Base-by-base conservation (phyloP, 2,329 filamentous ascomycete species). In the Diaporthe ilicicola region DNA sequence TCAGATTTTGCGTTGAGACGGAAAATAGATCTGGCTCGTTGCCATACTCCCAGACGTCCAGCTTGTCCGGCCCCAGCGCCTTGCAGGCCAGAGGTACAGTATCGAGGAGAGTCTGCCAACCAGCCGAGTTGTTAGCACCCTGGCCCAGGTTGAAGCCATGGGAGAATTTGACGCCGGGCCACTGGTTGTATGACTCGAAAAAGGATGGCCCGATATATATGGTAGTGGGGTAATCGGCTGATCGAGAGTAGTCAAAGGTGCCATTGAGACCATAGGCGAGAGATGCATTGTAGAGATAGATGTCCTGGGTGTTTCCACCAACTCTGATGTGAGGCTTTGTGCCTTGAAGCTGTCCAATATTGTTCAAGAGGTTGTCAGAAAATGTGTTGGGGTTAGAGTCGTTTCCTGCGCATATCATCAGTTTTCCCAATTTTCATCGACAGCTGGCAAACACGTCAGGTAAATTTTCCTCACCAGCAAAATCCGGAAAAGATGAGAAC, bases 281-380 rank as follows among this genome's bases (percentile, higher is more conserved):
- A 4, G 83, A 84, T 1, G 84, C 79, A 73, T 91, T 85, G 78
- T 89, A 91, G 46, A 91, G 81, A 6, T 88, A 88, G 73, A 87
- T 90, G 79, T 92, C 89, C 78, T 92, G 90, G 0, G 90, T 91
- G 75, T 91, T 92, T n/a, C 90, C 90, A 4, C 90, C 89, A 1
- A 92, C 88, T 19, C 90, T 83, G 69, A 92, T 87, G 74, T 88
- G 84, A 2, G 90, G 90, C 73, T 89, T 90, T 8, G 82, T 83
- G 10, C 89, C 89, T 17, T 82, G 83, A 4, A 90, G 76, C n/a
- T 83, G 77, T 1, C 82, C 86, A 24, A 92, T 75, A 70, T 90
- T 91, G 39, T 86, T 83, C 32, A 92, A 79, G 8, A 91, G 82
- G 61, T 88, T 89, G 71, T 90, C 83, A 0, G 89, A 90, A 77